Evolutionary conservation across 2,329 filamentous ascomycete genomes (phyloP), one percentile per base, ranked within the genome.

Genomic region (Escovopsis sp.): DNA sequence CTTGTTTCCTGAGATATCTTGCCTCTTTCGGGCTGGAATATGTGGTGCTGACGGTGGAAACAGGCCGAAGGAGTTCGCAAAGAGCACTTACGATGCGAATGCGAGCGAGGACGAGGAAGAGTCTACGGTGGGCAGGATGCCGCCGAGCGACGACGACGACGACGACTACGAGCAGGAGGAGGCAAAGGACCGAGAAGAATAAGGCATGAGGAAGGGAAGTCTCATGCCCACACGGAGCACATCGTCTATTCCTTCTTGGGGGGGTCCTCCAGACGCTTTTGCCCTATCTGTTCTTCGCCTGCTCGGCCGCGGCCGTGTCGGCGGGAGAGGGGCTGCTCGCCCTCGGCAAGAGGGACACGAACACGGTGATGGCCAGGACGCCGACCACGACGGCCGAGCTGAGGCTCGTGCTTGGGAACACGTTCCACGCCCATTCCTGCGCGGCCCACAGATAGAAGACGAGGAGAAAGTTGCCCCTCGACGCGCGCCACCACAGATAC

Each of bases 351-450:
- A 78, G 81, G 12, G 73, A 62, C 32, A 73, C 65, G 5, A 61
- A 60, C 2, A 88, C 74, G 13, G 80, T 81, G 11, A 71, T 51
- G 14, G 73, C 72, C 47, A 96, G 62, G 27, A 75, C 72, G 17
- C 66, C 66, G 12, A 98, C 81, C 8, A 86, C 87, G 13, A 66
- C 60, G 12, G 51, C 53, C 4, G 71, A 75, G 50, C 70, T 75
- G 33, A 50, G 39, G 21, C 58, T 50, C 4, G 70, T 75, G 52
- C 85, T 93, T n/a, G 87, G 87, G 52, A 81, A 94, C 9, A 87
- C 75, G 47, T 94, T 93, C 87, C 87, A 94, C 11, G 82, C 84
- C 77, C 80, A 87, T 56, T 94, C 87, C 57, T 94, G 87, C 39
- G 72, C 65, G 3, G 65, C 69, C 80, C 83, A 94, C 9, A 87